These are phyloP conservation scores for Amanita rimosa DNA, from an alignment of 768 basidiomycete species.

Conservation along the genomic window DNA sequence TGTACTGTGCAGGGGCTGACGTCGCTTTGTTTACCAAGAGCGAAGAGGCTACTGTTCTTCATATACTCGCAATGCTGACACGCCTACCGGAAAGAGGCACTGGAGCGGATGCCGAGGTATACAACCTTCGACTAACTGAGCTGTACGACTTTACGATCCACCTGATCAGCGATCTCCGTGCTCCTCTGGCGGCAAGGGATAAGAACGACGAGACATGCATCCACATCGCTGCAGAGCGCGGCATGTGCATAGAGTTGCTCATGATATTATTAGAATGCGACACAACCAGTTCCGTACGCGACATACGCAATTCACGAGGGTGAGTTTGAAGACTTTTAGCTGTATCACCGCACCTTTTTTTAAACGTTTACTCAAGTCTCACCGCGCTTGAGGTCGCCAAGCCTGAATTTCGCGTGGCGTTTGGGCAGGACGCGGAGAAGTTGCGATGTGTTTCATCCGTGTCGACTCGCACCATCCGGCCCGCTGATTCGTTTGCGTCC, in stretches of 20 bases:
- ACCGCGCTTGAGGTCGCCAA: constrained; percentile 60
- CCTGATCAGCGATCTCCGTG: constrained; percentile 57
- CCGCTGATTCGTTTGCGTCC: constrained; percentile 36
- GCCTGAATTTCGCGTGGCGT: constrained; percentile 53
- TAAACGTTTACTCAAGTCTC: constrained; percentile 27
- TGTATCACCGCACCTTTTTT: neutral
- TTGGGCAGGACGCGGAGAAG: constrained; percentile 37
- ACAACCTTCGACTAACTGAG: constrained; percentile 21
- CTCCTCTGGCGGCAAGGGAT: constrained; percentile 57
- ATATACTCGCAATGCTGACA: constrained; percentile 43
- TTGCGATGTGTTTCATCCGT: constrained; percentile 41
- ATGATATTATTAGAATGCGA: constrained; percentile 59
- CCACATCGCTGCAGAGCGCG: constrained; percentile 70
- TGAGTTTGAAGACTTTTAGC: constrained; percentile 21
- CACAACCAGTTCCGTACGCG: constrained; percentile 37
- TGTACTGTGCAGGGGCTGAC: constrained; percentile 72
- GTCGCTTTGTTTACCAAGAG: constrained; percentile 53
- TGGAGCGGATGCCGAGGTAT: constrained; percentile 13
- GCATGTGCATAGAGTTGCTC: constrained; percentile 51
- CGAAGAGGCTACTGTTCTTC: constrained; percentile 58
- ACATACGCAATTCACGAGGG: constrained; percentile 64
- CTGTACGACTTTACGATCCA: constrained; percentile 54
- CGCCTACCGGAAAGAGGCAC: constrained; percentile 13
- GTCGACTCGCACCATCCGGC: constrained; percentile 45
- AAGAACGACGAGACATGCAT: constrained; percentile 66